Evolutionary conservation across 768 basidiomycete genomes (phyloP).

Genomic region (Leccinellum rugosiceps): DNA sequence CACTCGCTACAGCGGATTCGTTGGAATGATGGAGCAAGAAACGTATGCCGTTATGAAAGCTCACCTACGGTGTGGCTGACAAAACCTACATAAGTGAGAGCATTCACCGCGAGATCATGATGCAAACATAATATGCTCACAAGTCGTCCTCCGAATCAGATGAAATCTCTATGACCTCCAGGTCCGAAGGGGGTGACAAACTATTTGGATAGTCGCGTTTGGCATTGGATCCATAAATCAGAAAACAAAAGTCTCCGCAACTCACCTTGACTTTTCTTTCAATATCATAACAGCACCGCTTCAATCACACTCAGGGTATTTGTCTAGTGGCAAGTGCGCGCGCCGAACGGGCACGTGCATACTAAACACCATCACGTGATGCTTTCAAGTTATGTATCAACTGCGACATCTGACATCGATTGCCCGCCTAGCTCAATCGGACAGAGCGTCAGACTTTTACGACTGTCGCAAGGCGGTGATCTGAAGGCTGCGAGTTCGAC

Average conservation of each 20-base stretch:
- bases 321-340: too few relatives aligned
- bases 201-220: not conserved
- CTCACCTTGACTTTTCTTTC: constrained; percentile 40
- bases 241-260: not conserved
- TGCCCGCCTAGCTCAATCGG: constrained; percentile 66
- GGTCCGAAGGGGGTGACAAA: not conserved
- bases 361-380: constrained; percentile 18
- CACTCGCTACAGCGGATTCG: constrained; percentile 4
- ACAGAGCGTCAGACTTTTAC: constrained; percentile 67
- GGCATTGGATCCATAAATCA: not conserved
- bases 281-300: constrained; percentile 29
- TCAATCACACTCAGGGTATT: too few relatives aligned
- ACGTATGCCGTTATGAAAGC: not conserved
- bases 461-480: constrained; percentile 46
- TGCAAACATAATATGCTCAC: constrained; percentile 20
- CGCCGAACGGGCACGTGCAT: constrained; percentile 18
- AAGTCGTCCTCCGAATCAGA: constrained; percentile 43
- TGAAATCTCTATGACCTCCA: constrained; percentile 53
- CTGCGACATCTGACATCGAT: not conserved
- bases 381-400: constrained; percentile 12
- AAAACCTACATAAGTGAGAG: constrained; percentile 5
- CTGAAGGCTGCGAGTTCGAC: constrained; percentile 86
- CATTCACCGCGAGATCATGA: not conserved
- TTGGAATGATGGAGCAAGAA: not conserved
- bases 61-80: constrained; percentile 10